Base-by-base conservation (phyloP, 1,139 yeast genomes). In the Lodderomyces metapsilosis region DNA sequence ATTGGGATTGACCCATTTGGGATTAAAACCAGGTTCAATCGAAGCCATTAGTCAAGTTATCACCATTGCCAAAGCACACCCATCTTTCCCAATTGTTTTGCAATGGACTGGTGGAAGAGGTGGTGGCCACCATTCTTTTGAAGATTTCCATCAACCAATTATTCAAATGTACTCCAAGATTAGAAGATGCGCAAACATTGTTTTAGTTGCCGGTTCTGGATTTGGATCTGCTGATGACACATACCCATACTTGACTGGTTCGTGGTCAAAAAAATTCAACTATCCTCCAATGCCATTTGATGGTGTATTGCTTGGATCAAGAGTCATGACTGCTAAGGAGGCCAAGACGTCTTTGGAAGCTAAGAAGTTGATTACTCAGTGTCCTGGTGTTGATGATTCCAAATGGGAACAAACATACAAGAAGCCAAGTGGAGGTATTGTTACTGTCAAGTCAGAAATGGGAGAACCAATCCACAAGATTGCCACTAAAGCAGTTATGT, bases 31-130 rank as follows among this genome's bases (percentile, higher is more conserved):
- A 48, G 99, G 99, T 62, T 88, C 98, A 16, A 78, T 89, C 47
- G 98, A 92, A 53, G 88, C 97, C 36, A 89, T 92, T 56, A 76
- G 82, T 51, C 94, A 86, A 65, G 88, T 83, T 51, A 82, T 92
- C 56, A 71, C 84, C 46, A 92, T 92, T 61, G 98, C 99, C 40
- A 89, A 88, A 64, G 91, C 95, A 41, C 95, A 91, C 69, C 98
- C 98, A 53, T 71, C 64, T 48, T 92, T 94, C 89, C 98, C 98
- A 52, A 88, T 92, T 58, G 91, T 92, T 44, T 74, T 92, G 57
- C 98, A 92, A 76, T 92, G 99, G 99, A 92, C 99, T 50, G 98
- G 98, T 78, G 99, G 99, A 66, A 91, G 99, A 80, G 99, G 97
- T 73, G 99, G 99, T 78, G 99, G 99, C 61, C 99, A 92, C 66